These are phyloP conservation scores for Chlorella variabilis DNA, from an alignment of 163 green algal species.

Conservation along the genomic window DNA sequence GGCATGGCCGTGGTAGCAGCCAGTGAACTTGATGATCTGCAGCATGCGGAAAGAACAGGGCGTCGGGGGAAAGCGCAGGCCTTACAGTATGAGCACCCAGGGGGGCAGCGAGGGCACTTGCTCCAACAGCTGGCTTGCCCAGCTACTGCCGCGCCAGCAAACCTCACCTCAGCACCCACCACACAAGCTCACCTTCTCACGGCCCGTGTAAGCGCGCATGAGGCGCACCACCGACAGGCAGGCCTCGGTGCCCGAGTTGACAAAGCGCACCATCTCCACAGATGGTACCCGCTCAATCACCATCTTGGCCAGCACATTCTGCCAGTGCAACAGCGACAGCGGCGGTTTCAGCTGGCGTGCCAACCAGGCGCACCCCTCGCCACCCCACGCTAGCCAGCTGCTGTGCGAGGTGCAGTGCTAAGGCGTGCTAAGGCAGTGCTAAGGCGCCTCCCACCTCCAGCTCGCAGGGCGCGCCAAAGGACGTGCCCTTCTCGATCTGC, in stretches of 20 bases:
- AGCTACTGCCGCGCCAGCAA: too few species aligned
- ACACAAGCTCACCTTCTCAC: constrained; percentile 84
- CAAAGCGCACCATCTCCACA: constrained; percentile 99
- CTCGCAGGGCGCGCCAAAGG: constrained; percentile 96
- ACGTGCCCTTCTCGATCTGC: constrained; percentile 97
- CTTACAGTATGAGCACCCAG: too few species aligned
- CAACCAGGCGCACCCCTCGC: too few species aligned
- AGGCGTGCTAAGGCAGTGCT: too few species aligned
- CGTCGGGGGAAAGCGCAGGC: too few species aligned
- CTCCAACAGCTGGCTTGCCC: too few species aligned
- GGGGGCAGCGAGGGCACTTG: too few species aligned
- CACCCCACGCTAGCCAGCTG: too few species aligned
- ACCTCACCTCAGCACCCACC: too few species aligned
- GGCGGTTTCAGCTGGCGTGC: neutral
- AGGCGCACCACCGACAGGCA: constrained; percentile 98
- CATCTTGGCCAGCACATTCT: constrained; percentile 96
- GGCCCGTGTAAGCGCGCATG: constrained; percentile 96
- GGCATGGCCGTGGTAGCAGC: constrained; percentile 99
- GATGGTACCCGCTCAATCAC: constrained; percentile 98
- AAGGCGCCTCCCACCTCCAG: constrained; percentile 93
- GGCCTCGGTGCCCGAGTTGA: constrained; percentile 97
- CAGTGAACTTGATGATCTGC: constrained; percentile 97
- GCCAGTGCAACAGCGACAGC: constrained; percentile 10
- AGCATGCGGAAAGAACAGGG: too few species aligned
- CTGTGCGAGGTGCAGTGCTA: too few species aligned